These are phyloP conservation scores for Botrytis hyacinthi DNA, from an alignment of 2,329 filamentous ascomycete species.

Conservation along the genomic window DNA sequence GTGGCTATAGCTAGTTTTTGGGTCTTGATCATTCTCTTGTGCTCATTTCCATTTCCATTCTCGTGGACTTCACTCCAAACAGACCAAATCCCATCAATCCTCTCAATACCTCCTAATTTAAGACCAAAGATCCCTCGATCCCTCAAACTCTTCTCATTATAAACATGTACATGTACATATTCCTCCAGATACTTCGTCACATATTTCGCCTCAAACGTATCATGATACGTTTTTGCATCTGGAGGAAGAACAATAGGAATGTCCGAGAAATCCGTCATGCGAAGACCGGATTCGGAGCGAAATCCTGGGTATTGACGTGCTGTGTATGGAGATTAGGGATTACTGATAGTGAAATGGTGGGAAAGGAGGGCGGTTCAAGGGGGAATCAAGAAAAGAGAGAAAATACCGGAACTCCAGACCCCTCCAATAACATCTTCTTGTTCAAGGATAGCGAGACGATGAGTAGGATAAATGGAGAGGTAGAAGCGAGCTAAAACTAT, in stretches of 20 bases:
- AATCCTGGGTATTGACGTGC: conserved; percentile 35
- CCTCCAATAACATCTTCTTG: not conserved
- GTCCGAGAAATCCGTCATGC: conserved; percentile 38
- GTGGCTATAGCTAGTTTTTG: conserved; percentile 39
- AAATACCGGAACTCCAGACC: not conserved
- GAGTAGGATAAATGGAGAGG: not conserved
- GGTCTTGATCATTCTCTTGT: not conserved
- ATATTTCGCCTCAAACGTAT: conserved; percentile 35
- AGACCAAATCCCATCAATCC: conserved; percentile 29
- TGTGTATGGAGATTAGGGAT: conserved; percentile 15
- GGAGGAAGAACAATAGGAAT: conserved; percentile 34
- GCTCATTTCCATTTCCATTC: not conserved
- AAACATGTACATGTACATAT: conserved; percentile 27
- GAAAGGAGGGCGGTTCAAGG: too few relatives aligned
- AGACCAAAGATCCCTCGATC: conserved; percentile 32
- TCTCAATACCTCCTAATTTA: conserved; percentile 29
- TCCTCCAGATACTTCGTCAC: conserved; percentile 35
- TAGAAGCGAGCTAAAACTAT: not conserved
- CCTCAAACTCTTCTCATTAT: conserved; percentile 27
- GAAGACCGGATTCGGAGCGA: conserved; percentile 37
- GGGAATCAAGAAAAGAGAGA: not conserved
- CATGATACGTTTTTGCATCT: conserved; percentile 31
- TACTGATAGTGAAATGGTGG: too few relatives aligned
- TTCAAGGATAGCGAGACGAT: not conserved
- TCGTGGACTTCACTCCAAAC: conserved; percentile 4